These are phyloP conservation scores for Chlorella sp. DNA, from an alignment of 139 green algal species.

Conservation along the genomic window DNA sequence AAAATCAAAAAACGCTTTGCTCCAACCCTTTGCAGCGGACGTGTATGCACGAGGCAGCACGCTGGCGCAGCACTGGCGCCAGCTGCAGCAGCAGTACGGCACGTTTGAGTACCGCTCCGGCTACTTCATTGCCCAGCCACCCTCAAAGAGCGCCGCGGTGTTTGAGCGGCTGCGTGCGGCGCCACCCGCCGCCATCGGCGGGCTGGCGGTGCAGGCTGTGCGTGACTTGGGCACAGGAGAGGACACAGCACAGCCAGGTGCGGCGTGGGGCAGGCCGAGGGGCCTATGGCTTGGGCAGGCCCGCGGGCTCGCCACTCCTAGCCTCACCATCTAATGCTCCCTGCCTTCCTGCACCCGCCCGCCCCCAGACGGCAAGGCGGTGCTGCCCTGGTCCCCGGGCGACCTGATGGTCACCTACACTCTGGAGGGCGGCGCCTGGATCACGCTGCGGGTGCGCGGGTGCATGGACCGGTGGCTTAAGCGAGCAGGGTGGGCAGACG, in stretches of 20 bases:
- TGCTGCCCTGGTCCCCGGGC: conserved; percentile 69
- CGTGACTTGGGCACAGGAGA: conserved; percentile 69
- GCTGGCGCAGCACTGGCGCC: conserved; percentile 48
- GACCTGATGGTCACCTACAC: conserved; percentile 83
- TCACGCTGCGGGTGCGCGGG: conserved; percentile 60
- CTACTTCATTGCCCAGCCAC: conserved; percentile 72
- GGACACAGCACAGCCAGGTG: conserved; percentile 62
- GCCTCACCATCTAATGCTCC: no score
- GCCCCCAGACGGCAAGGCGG: conserved; percentile 37
- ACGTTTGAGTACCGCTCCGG: conserved; percentile 57
- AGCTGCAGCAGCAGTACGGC: conserved; percentile 42
- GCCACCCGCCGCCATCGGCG: background rate
- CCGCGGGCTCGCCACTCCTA: no score
- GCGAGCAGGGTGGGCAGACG: no score
- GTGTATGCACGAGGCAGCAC: conserved; percentile 50
- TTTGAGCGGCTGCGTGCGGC: conserved; percentile 59
- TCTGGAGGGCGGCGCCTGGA: conserved; percentile 51
- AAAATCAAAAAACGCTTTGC: no score
- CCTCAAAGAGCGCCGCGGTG: conserved; percentile 56
- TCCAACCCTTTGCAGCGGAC: conserved; percentile 10
- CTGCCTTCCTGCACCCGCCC: background rate
- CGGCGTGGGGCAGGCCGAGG: no score
- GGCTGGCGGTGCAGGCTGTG: conserved; percentile 41
- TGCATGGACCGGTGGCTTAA: no score
- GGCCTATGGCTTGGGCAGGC: no score